phyloP scores from a whole-genome alignment of 1,139 yeast species.

The Lodderomyces margitis region DNA sequence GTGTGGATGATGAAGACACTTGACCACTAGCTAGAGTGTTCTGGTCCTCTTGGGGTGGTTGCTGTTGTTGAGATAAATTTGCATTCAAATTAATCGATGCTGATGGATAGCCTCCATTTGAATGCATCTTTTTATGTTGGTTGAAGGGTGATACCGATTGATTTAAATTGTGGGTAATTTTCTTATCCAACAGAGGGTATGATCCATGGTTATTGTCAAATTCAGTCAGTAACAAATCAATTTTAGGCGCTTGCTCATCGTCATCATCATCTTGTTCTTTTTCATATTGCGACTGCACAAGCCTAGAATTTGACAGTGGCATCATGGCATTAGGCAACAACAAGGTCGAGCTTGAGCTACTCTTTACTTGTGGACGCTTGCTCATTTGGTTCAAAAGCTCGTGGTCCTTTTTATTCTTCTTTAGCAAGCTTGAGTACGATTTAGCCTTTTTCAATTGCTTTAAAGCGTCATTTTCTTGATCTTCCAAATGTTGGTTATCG shows the following conservation, averaged over 20 bases:
- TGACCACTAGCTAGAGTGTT: not conserved
- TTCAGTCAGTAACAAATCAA: slow-evolving; percentile 32
- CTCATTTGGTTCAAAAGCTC: not conserved
- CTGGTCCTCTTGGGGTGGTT: not conserved
- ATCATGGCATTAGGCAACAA: slow-evolving; percentile 1
- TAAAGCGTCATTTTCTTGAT: slow-evolving; percentile 46
- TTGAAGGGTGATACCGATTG: slow-evolving; percentile 23
- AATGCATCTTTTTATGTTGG: not conserved
- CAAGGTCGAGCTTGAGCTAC: not conserved
- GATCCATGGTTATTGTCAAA: slow-evolving; percentile 13
- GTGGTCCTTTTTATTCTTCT: slow-evolving; percentile 5
- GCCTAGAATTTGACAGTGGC: not conserved
- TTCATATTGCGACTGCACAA: slow-evolving; percentile 1
- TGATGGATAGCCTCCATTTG: slow-evolving; percentile 9
- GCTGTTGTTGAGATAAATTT: not conserved
- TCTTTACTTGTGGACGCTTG: not conserved
- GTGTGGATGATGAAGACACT: slow-evolving; percentile 5
- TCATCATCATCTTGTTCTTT: slow-evolving; percentile 2
- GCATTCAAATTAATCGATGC: slow-evolving; percentile 3
- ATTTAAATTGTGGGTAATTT: slow-evolving; percentile 14
- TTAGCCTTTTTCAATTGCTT: slow-evolving; percentile 42
- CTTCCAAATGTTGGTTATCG: slow-evolving; percentile 20
- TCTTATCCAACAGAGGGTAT: slow-evolving; percentile 10
- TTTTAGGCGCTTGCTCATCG: slow-evolving; percentile 10
- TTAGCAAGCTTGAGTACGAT: slow-evolving; percentile 24